Conservation (phyloP, 331 rosid genomes). For the Cydonia oblonga region DNA sequence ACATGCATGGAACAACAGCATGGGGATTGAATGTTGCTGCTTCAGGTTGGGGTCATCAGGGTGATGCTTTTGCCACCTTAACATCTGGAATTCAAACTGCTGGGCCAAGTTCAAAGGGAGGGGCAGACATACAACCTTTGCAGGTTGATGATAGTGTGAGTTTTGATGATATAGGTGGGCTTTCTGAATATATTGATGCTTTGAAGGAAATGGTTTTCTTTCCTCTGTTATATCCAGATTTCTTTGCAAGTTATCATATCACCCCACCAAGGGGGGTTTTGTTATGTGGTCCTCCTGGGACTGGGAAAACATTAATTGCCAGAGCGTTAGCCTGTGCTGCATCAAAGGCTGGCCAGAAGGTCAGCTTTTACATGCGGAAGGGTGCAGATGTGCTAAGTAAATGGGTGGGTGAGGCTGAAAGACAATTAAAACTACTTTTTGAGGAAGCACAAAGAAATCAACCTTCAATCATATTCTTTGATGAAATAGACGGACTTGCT, state of each 20-base stretch:
- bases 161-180: slow-evolving; percentile 94
- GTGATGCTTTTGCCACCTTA: slow-evolving; percentile 66
- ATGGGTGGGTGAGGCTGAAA: slow-evolving; percentile 99
- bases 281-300: slow-evolving; percentile 98
- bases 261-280: slow-evolving; percentile 98
- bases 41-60: slow-evolving; percentile 99
- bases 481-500: slow-evolving; percentile 97
- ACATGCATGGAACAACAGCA: slow-evolving; percentile 74
- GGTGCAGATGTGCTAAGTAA: slow-evolving; percentile 98
- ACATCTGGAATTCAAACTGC: slow-evolving; percentile 96
- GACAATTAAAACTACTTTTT: slow-evolving; percentile 89
- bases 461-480: slow-evolving; percentile 93
- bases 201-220: slow-evolving; percentile 98
- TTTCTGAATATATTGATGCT: slow-evolving; percentile 82
- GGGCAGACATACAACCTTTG: slow-evolving; percentile 96
- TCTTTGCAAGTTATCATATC: slow-evolving; percentile 90
- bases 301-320: slow-evolving; percentile 93
- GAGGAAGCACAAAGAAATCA: slow-evolving; percentile 99
- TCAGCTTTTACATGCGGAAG: slow-evolving; percentile 97
- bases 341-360: slow-evolving; percentile 97
- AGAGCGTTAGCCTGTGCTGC: slow-evolving; percentile 98
- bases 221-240: slow-evolving; percentile 90
- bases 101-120: slow-evolving; percentile 99
- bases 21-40: slow-evolving; percentile 95
- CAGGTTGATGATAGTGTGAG: slow-evolving; percentile 94